Evolutionary conservation across 2,329 filamentous ascomycete species (phyloP).

Genomic region (Podosphaera aphanis): DNA sequence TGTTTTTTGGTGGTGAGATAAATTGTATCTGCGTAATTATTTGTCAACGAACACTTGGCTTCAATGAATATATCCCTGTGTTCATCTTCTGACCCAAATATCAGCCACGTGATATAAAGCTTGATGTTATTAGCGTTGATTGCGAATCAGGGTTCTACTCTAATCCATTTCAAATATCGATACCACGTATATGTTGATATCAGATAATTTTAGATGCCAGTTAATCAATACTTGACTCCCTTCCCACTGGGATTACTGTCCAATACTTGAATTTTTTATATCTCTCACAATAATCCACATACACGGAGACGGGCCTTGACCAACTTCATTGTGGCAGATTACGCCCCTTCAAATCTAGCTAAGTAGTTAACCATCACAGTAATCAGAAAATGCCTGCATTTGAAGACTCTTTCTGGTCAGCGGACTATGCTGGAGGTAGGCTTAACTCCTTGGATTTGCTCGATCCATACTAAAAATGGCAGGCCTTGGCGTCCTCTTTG

Average conservation of each 20-base stretch:
- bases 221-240: background rate
- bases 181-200: background rate
- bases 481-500: slow-evolving; percentile 81
- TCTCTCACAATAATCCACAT: background rate
- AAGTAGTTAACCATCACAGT: background rate
- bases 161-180: background rate
- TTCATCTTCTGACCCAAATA: background rate
- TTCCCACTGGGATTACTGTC: background rate
- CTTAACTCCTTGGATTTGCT: background rate
- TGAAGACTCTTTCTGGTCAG: slow-evolving; percentile 91
- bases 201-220: background rate
- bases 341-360: background rate
- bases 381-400: slow-evolving; percentile 51
- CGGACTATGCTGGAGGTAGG: slow-evolving; percentile 80
- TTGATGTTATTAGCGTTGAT: background rate
- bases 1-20: no score
- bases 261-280: background rate
- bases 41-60: background rate
- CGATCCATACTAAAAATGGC: background rate
- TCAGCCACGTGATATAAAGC: background rate
- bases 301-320: background rate
- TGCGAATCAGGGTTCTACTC: background rate
- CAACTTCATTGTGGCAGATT: background rate
- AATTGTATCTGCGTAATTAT: no score
- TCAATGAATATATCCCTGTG: background rate